phyloP scores from a whole-genome alignment of 306 rosid genomes.

The Ziziphus jujuba region DNA sequence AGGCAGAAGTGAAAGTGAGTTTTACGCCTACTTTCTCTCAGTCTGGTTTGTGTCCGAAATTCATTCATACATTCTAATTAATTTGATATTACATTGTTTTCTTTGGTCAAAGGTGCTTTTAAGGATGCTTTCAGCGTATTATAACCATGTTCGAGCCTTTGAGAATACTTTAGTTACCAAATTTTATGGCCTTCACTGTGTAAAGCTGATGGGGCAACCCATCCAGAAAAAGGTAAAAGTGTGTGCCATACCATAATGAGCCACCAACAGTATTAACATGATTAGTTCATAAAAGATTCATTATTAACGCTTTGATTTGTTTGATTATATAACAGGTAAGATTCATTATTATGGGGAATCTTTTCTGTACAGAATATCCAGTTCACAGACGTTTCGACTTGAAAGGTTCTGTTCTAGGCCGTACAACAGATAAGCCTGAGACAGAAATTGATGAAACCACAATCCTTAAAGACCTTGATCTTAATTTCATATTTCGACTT shows the following conservation, averaged over 20 bases:
- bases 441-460: slow-evolving; percentile 82
- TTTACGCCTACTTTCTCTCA: slow-evolving; percentile 6
- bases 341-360: slow-evolving; percentile 93
- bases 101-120: slow-evolving; percentile 57
- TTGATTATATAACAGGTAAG: slow-evolving; percentile 54
- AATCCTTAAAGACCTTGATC: slow-evolving; percentile 93
- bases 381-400: slow-evolving; percentile 84
- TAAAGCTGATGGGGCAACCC: slow-evolving; percentile 64
- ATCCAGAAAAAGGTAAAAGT: slow-evolving; percentile 75
- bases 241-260: too few relatives aligned
- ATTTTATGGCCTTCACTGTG: slow-evolving; percentile 93
- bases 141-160: slow-evolving; percentile 70
- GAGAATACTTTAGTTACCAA: slow-evolving; percentile 70
- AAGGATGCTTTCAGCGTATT: slow-evolving; percentile 84
- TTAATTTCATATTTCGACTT: slow-evolving; percentile 72
- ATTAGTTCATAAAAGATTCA: not conserved
- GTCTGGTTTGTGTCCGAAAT: slow-evolving; percentile 6
- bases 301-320: too few relatives aligned
- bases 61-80: not conserved
- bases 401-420: slow-evolving; percentile 94
- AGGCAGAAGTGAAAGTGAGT: slow-evolving; percentile 91
- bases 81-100: not conserved
- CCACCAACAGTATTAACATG: not conserved
- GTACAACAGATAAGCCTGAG: slow-evolving; percentile 68
- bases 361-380: slow-evolving; percentile 58